Conservation (phyloP, 1,284 basidiomycete genomes). For the Boletellus deceptivus region DNA sequence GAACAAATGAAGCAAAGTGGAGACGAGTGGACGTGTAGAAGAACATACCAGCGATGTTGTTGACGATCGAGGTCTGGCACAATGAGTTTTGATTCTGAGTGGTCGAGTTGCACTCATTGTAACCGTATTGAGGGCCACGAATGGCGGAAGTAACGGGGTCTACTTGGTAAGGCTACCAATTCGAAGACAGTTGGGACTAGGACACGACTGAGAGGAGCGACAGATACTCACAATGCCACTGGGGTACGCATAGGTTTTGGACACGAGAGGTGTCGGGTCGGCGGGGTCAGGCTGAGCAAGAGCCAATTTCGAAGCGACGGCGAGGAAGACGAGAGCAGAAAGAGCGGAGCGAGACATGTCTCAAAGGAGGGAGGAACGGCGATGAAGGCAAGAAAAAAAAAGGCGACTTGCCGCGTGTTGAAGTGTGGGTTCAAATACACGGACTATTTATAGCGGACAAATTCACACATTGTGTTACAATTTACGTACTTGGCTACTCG, state of each 20-base stretch:
- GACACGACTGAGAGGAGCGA: neutral
- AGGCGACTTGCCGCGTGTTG: neutral
- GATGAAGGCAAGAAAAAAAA: neutral
- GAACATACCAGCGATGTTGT: conserved; percentile 32
- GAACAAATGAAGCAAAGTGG: neutral
- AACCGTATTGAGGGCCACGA: conserved; percentile 41
- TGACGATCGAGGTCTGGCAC: conserved; percentile 43
- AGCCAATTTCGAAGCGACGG: conserved; percentile 33
- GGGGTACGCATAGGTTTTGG: conserved; percentile 51
- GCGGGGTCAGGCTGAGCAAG: conserved; percentile 37
- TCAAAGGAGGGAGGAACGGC: conserved; percentile 15
- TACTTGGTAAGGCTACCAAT: conserved; percentile 34
- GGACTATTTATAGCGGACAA: conserved; percentile 9
- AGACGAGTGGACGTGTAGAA: neutral
- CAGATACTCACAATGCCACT: conserved; percentile 42
- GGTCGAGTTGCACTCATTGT: conserved; percentile 49
- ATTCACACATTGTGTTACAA: too few species aligned
- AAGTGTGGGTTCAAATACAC: conserved; percentile 4
- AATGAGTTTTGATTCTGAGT: conserved; percentile 41
- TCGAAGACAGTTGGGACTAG: neutral
- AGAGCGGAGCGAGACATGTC: conserved; percentile 51
- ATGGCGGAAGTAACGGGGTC: conserved; percentile 48
- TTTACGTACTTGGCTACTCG: too few species aligned
- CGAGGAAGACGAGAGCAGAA: conserved; percentile 33
- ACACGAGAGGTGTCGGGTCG: conserved; percentile 47